Conservation (phyloP, 805 yeast genomes). For the Candida tammaniensis region DNA sequence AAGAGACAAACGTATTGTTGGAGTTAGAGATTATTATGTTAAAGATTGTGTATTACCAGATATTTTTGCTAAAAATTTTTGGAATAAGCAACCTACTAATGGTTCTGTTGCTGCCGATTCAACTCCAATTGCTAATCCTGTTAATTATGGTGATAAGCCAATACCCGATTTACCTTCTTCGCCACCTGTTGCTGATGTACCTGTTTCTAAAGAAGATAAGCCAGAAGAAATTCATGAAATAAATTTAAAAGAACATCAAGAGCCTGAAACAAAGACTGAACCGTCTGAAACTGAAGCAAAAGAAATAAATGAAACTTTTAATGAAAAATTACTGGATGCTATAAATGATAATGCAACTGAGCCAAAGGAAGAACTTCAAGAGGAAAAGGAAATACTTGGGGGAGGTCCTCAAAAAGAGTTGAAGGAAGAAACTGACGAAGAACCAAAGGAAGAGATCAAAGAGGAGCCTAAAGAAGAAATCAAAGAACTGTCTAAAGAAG, state of each 20-base stretch:
- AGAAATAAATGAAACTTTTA: too few relatives aligned
- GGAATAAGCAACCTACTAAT: conserved; percentile 22
- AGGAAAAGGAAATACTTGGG: conserved; percentile 1
- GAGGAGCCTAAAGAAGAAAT: conserved; percentile 3
- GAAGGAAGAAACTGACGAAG: conserved; percentile 1
- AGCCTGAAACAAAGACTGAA: conserved; percentile 4
- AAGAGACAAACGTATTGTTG: conserved; percentile 81
- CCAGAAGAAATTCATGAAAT: conserved; percentile 6
- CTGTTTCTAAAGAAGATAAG: background rate
- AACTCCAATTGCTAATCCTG: conserved; percentile 9
- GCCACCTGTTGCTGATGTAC: background rate
- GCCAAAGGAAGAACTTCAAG: conserved; percentile 1
- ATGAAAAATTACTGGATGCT: too few relatives aligned
- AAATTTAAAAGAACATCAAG: conserved; percentile 1
- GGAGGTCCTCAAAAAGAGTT: too few relatives aligned
- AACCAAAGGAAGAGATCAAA: conserved; percentile 5
- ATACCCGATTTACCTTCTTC: conserved; percentile 10
- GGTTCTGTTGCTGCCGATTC: too few relatives aligned
- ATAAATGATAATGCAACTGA: conserved; percentile 4
- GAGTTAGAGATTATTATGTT: conserved; percentile 83
- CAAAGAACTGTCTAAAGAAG: conserved; percentile 3
- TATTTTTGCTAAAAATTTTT: conserved; percentile 40
- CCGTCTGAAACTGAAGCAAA: conserved; percentile 8
- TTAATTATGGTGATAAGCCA: conserved; percentile 8
- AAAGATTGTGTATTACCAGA: conserved; percentile 50